A percentile compares a stretch with the other conserved stretches of the same genome.
Conservation (phyloP, 768 basidiomycete genomes). For the Coprinopsis strossmayeri region DNA sequence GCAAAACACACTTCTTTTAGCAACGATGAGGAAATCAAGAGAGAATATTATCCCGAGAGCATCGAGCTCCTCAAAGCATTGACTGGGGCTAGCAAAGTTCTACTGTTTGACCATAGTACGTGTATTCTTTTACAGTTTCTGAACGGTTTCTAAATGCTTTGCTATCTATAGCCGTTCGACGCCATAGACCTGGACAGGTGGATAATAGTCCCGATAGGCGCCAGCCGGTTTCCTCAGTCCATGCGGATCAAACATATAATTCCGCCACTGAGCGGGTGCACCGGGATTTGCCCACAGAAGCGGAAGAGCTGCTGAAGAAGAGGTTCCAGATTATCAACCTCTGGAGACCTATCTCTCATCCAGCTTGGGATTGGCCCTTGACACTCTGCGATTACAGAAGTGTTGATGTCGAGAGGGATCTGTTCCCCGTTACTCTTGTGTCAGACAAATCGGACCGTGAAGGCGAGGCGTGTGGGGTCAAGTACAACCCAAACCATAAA, state of each 20-base stretch:
- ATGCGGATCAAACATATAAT: slow-evolving; percentile 46
- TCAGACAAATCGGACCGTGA: slow-evolving; percentile 43
- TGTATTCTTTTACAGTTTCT: slow-evolving; percentile 1
- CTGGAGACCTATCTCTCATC: slow-evolving; percentile 48
- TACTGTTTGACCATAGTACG: slow-evolving; percentile 59
- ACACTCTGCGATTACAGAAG: slow-evolving; percentile 45
- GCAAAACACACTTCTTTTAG: slow-evolving; percentile 39
- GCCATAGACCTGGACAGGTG: slow-evolving; percentile 29
- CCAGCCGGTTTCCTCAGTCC: slow-evolving; percentile 39
- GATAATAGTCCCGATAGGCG: slow-evolving; percentile 32
- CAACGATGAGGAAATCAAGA: slow-evolving; percentile 31
- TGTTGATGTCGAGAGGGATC: slow-evolving; percentile 34
- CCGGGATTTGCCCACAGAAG: slow-evolving; percentile 45
- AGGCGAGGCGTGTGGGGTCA: slow-evolving; percentile 45
- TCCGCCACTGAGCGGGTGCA: slow-evolving; percentile 41
- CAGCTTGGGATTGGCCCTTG: slow-evolving; percentile 45
- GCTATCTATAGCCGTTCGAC: slow-evolving; percentile 50
- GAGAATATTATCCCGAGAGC: slow-evolving; percentile 54
- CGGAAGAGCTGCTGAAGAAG: slow-evolving; percentile 31
- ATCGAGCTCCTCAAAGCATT: slow-evolving; percentile 47
- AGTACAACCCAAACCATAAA: slow-evolving; percentile 37
- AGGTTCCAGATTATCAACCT: slow-evolving; percentile 57
- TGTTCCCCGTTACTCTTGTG: slow-evolving; percentile 37
- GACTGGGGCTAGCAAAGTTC: slow-evolving; percentile 49
- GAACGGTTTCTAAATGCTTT: too few relatives aligned